Evolutionary conservation across 495 filamentous ascomycete species (phyloP), one percentile per base, ranked within the genome.

Genomic region (Extremus antarcticus): DNA sequence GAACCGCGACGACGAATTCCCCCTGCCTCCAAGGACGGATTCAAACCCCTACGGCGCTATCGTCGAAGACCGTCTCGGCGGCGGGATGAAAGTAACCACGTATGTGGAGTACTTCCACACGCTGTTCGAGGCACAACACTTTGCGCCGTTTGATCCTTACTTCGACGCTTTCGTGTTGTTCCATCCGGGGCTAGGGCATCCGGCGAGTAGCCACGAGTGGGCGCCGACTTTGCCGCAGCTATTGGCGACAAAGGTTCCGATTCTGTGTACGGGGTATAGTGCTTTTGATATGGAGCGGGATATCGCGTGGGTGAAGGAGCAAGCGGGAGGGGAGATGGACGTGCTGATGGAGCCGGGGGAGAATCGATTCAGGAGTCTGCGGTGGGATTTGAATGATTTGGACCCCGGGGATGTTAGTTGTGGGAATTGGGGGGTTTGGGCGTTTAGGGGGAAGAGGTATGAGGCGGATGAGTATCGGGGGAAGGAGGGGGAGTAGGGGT

Each of bases 31-130:
- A 48, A 82, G 89, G 41, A 92, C 85, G 0, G 76, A 87, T 1
- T 67, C 69, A 2, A 99, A 99, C 62, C 92, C 94, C 0, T 99
- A 90, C 62, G 94, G 94, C 13, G 88, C 86, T 9, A 77, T 97
- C 21, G 82, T 95, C 8, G 94, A 99, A 71, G 89, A 90, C 66
- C 77, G 91, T 17, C 76, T 97, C 1, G 84, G 82, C 61, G 79
- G 83, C 19, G 80, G 81, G 52, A 81, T 95, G 81, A 97, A 97
- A 74, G 94, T 99, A 59, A 88, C 81, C 63, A 99, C 92, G 0
- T 95, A 88, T 62, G 90, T 96, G 22, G 94, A 99, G 56, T 96
- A 99, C 71, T 99, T 90, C 74, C 90, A 99, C 68, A 96, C 89
- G 1, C 78, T 99, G 63, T 90, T 97, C 71, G 81, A 91, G 62